Base-by-base conservation (phyloP, 345 rosid species). In the Leavenworthia alabamica region DNA sequence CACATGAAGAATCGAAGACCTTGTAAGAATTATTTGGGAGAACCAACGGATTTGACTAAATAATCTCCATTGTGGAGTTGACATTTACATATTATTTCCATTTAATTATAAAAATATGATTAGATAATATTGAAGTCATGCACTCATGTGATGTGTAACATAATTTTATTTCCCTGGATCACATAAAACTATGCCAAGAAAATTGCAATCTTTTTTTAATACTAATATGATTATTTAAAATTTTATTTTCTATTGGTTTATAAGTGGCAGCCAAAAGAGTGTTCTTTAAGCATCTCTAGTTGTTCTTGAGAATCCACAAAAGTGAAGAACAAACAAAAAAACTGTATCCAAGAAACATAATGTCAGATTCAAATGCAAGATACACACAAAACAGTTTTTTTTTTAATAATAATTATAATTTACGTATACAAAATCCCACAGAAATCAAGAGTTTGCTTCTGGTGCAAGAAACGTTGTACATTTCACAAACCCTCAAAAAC, bases 141-240 rank as follows among this genome's bases (percentile, higher is more conserved):
- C 16, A 57, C n/a, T 40, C 66, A 68, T 68, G 60, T 68, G 66
- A 51, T 23, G 53, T 17, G 17, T 59, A 33, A 31, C 40, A 68
- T 60, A 33, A 26, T 68, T 60, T 12, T 52, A 26, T 23, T 40
- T 60, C 17, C 66, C 29, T 43, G 61, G 60, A 60, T 60, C 67
- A 33, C 73, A 68, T 60, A 54, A 68, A 66, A 10, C 26, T 60
- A 42, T 60, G 33, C 73, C 67, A 60, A 33, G 29, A 60, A 60
- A 60, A 17, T 27, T 60, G 54, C 23, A 43, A 6, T 40, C 6
- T 23, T 17, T 42, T 15, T 13, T 16, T 14, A 11, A 5, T 7
- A 15, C 20, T 29, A 11, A 22, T 13, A 28, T 50, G 23, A 41
- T 43, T 40, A 42, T 16, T n/a, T 32, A 7, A 7, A 40, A 8